Evolutionary conservation across 2,329 filamentous ascomycete genomes (phyloP).

Genomic region (Hypoxylon sp.): DNA sequence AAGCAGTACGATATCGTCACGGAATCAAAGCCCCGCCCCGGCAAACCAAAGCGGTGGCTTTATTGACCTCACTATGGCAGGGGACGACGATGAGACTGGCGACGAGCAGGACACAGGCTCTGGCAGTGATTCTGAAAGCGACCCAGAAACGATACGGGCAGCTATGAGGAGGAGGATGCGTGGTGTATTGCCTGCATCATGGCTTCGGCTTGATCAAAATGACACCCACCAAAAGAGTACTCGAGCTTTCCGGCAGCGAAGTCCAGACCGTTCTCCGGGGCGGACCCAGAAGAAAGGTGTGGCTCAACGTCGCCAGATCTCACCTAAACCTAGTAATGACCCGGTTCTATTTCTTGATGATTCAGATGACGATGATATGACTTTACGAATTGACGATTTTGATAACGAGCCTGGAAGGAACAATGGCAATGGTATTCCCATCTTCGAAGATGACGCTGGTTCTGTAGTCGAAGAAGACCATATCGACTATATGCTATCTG

Average conservation of each 20-base stretch:
- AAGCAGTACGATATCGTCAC: slow-evolving; percentile 50
- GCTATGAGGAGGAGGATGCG: slow-evolving; percentile 64
- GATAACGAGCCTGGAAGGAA: slow-evolving; percentile 18
- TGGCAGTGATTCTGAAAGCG: slow-evolving; percentile 57
- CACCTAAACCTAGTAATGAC: slow-evolving; percentile 50
- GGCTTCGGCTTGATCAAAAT: slow-evolving; percentile 72
- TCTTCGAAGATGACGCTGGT: slow-evolving; percentile 55
- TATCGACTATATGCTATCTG: slow-evolving; percentile 66
- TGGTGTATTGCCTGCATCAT: slow-evolving; percentile 77
- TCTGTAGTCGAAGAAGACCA: slow-evolving; percentile 66
- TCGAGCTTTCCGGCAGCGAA: slow-evolving; percentile 50
- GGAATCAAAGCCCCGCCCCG: slow-evolving; percentile 49
- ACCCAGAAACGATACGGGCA: slow-evolving; percentile 53
- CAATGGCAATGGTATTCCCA: slow-evolving; percentile 25
- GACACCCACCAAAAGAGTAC: slow-evolving; percentile 54
- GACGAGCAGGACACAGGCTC: slow-evolving; percentile 39
- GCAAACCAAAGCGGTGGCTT: slow-evolving; percentile 35
- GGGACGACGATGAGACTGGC: slow-evolving; percentile 37
- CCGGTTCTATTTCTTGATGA: slow-evolving; percentile 62
- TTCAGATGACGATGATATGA: slow-evolving; percentile 59
- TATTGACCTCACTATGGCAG: slow-evolving; percentile 50
- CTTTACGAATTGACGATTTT: slow-evolving; percentile 40
- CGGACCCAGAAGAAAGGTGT: slow-evolving; percentile 63
- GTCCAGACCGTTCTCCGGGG: slow-evolving; percentile 57
- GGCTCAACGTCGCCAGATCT: slow-evolving; percentile 61